A percentile compares a stretch with the other conserved stretches of the same genome.
Evolutionary conservation across 768 basidiomycete genomes (phyloP).

Genomic region (Suillus placidus): DNA sequence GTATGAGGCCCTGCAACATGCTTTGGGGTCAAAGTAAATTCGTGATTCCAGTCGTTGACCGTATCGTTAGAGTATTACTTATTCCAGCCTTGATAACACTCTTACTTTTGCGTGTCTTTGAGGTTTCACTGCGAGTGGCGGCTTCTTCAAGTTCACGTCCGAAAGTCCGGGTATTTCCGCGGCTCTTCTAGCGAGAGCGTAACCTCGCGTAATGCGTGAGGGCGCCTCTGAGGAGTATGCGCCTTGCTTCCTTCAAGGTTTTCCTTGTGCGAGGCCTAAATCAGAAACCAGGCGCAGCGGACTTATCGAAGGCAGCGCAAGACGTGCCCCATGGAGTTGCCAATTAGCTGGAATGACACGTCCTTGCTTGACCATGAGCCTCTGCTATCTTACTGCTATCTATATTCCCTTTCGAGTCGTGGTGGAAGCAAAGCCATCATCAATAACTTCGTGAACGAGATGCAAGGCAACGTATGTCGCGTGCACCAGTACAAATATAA

Average conservation of each 20-base stretch:
- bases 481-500: not conserved
- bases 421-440: not conserved
- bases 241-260: not conserved
- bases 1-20: conserved; percentile 92
- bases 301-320: not conserved
- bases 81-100: conserved; percentile 4
- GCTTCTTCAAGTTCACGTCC: not conserved
- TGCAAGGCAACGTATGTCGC: conserved; percentile 14
- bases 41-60: conserved; percentile 9
- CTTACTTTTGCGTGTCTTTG: not conserved
- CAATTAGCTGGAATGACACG: conserved; percentile 16
- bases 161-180: conserved; percentile 4
- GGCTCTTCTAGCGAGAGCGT: not conserved
- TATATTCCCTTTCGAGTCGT: conserved; percentile 7
- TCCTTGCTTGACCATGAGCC: conserved; percentile 28
- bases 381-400: conserved; percentile 11
- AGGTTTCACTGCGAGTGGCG: not conserved
- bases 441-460: conserved; percentile 15
- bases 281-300: not conserved
- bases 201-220: not conserved
- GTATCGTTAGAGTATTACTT: conserved; percentile 18
- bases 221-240: not conserved
- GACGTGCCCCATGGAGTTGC: conserved; percentile 22
- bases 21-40: conserved; percentile 56
- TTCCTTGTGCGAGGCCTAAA: not conserved